Conservation (phyloP, 345 rosid species). For the Punica granatum region DNA sequence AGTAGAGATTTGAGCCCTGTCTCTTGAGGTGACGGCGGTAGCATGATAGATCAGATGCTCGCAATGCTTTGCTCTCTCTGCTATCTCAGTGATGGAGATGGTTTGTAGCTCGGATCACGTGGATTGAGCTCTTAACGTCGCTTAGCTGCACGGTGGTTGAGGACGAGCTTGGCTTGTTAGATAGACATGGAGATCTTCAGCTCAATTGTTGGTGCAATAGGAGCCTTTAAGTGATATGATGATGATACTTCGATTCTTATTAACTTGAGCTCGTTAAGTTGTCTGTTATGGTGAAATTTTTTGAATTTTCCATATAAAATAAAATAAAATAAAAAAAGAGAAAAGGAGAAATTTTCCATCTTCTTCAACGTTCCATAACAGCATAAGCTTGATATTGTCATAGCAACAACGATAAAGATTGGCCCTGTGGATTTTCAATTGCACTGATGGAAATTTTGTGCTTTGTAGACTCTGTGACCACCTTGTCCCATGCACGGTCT, state of each 20-base stretch:
- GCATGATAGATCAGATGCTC: background rate
- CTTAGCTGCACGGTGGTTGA: background rate
- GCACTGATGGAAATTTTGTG: background rate
- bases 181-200: background rate
- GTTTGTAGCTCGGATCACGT: background rate
- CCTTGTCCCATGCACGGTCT: conserved; percentile 16
- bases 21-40: too few species aligned
- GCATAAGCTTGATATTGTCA: background rate
- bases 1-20: background rate
- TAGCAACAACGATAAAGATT: background rate
- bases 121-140: background rate
- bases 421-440: background rate
- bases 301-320: too few species aligned
- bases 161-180: background rate
- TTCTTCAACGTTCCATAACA: background rate
- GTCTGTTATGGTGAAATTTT: background rate
- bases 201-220: background rate
- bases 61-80: background rate
- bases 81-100: background rate
- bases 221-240: background rate
- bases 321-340: too few species aligned
- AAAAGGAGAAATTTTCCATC: background rate
- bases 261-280: background rate
- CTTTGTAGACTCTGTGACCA: conserved; percentile 28
- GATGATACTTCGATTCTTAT: background rate